These are phyloP conservation scores for Venturia asperata DNA, from an alignment of 2,329 filamentous ascomycete genomes.

Conservation along the genomic window DNA sequence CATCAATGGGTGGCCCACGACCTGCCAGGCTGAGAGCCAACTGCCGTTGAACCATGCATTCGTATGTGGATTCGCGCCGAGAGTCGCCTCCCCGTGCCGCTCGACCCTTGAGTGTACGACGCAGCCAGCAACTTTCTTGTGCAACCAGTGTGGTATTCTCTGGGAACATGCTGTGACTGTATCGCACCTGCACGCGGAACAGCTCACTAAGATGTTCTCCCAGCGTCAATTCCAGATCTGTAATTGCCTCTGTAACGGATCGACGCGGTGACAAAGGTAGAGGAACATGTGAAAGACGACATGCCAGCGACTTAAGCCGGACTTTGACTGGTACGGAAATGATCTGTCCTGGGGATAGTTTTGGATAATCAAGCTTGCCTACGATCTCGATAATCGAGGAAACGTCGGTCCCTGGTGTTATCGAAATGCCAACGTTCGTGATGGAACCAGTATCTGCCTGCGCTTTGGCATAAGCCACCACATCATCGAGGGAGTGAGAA, in stretches of 20 bases:
- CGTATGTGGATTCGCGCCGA: conserved; percentile 1
- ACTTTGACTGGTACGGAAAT: conserved; percentile 14
- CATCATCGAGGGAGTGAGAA: conserved; percentile 10
- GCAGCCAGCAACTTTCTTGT: conserved; percentile 16
- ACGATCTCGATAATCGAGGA: conserved; percentile 4
- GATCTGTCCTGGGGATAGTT: conserved; percentile 9
- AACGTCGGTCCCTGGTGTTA: neutral
- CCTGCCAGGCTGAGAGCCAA: conserved; percentile 11
- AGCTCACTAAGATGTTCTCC: conserved; percentile 17
- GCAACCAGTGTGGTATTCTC: conserved; percentile 8
- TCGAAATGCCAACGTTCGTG: conserved; percentile 2
- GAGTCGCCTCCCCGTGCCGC: neutral
- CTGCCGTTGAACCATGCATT: conserved; percentile 10
- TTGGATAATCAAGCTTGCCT: neutral
- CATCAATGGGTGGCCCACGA: neutral
- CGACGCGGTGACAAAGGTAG: neutral
- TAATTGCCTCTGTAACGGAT: conserved; percentile 13
- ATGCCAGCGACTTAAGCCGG: conserved; percentile 11
- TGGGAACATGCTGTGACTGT: conserved; percentile 17
- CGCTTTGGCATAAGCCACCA: conserved; percentile 10
- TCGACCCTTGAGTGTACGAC: neutral
- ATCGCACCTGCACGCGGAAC: conserved; percentile 14
- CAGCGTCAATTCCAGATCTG: conserved; percentile 17
- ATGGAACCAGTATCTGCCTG: conserved; percentile 12
- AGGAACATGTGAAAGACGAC: conserved; percentile 4